Conservation (phyloP, 257 asterid genomes). For the Rehmannia glutinosa region DNA sequence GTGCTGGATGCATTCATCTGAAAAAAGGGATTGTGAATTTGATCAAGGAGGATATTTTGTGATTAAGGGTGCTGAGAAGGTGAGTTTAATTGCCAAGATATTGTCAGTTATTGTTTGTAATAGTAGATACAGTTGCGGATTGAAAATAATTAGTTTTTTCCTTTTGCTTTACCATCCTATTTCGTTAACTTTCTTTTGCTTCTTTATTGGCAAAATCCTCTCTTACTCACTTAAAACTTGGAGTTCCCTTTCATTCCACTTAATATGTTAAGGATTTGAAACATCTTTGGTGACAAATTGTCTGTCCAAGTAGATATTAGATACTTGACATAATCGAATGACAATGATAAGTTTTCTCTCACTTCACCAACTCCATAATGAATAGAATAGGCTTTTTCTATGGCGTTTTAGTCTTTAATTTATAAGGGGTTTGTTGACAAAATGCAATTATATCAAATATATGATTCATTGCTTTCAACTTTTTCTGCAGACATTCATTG, state of each 20-base stretch:
- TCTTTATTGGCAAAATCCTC: background rate
- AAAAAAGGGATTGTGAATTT: constrained; percentile 70
- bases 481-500: constrained; percentile 77
- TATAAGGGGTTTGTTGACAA: background rate
- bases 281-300: too few species aligned
- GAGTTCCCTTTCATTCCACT: background rate
- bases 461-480: constrained; percentile 16
- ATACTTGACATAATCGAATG: too few species aligned
- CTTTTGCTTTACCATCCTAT: background rate
- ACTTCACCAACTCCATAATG: too few species aligned
- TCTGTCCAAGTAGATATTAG: too few species aligned
- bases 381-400: too few species aligned
- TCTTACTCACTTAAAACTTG: background rate
- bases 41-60: constrained; percentile 92
- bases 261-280: too few species aligned
- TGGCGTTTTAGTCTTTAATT: too few species aligned
- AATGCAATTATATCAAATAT: background rate
- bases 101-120: constrained; percentile 3
- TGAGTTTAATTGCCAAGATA: constrained; percentile 20
- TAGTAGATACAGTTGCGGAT: background rate
- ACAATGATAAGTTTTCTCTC: too few species aligned
- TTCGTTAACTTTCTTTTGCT: background rate
- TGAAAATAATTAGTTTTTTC: background rate
- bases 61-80: constrained; percentile 98
- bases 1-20: constrained; percentile 57